A percentile compares a stretch with the other conserved stretches of the same genome.
phyloP scores from a whole-genome alignment of 1,284 basidiomycete genomes.

The Cutaneotrichosporon cutaneum region DNA sequence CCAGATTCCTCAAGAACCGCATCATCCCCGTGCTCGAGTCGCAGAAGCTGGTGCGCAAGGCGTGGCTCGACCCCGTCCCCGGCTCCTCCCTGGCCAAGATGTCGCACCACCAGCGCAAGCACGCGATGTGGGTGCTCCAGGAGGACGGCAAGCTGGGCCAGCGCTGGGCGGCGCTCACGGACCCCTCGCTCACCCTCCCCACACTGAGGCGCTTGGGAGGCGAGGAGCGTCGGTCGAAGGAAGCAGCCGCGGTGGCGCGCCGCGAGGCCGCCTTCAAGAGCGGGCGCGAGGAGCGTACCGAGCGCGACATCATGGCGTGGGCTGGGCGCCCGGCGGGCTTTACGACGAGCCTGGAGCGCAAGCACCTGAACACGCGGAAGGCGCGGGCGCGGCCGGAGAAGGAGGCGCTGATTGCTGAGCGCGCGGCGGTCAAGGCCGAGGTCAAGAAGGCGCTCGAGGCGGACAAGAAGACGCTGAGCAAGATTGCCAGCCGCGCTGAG shows the following conservation, averaged over 20 bases:
- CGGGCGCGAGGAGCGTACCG: slow-evolving; percentile 20
- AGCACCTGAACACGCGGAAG: slow-evolving; percentile 39
- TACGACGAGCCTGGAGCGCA: slow-evolving; percentile 36
- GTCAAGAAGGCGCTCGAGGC: neutral
- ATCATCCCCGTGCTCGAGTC: slow-evolving; percentile 42
- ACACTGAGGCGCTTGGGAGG: slow-evolving; percentile 1
- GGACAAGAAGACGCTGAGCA: neutral
- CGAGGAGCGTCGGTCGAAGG: slow-evolving; percentile 5
- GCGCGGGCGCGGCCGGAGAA: slow-evolving; percentile 28
- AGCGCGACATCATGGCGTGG: slow-evolving; percentile 35
- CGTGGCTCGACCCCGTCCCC: slow-evolving; percentile 7
- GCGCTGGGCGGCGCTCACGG: slow-evolving; percentile 9
- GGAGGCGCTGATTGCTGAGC: slow-evolving; percentile 26
- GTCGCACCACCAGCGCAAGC: slow-evolving; percentile 8
- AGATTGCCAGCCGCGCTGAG: slow-evolving; percentile 7
- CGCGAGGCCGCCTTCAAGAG: slow-evolving; percentile 4
- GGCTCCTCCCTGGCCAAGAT: slow-evolving; percentile 1
- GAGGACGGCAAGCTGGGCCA: neutral
- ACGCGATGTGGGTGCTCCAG: slow-evolving; percentile 16
- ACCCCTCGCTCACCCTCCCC: slow-evolving; percentile 14
- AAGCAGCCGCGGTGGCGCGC: slow-evolving; percentile 7
- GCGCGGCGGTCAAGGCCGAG: slow-evolving; percentile 12
- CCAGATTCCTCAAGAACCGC: slow-evolving; percentile 45
- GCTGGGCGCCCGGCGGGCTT: slow-evolving; percentile 31
- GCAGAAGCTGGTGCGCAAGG: slow-evolving; percentile 37